phyloP scores from a whole-genome alignment of 768 basidiomycete genomes.

The Lanmaoa pseudosensibilis region DNA sequence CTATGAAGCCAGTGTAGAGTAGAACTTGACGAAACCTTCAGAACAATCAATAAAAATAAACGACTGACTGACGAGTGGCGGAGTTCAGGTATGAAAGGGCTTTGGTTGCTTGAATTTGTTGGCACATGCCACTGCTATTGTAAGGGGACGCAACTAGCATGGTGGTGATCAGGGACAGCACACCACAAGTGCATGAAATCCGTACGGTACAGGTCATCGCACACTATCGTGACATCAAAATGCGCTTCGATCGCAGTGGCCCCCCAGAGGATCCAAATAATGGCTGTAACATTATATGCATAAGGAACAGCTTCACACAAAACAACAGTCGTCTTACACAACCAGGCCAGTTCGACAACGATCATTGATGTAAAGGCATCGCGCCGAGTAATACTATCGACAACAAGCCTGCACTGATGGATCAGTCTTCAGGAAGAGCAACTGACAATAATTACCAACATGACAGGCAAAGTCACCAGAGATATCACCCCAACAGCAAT shows the following conservation, averaged over 20 bases:
- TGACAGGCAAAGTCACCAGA: conserved; percentile 29
- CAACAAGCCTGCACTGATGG: conserved; percentile 28
- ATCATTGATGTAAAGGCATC: conserved; percentile 43
- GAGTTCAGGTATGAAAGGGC: conserved; percentile 41
- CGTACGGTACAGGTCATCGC: conserved; percentile 3
- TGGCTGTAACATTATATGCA: conserved; percentile 20
- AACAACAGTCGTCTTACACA: conserved; percentile 30
- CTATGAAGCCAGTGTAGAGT: conserved; percentile 29
- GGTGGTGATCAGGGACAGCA: background rate
- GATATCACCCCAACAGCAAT: conserved; percentile 31
- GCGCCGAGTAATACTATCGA: conserved; percentile 36
- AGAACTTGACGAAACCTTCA: conserved; percentile 29
- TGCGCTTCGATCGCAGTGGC: conserved; percentile 34
- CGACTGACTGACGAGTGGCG: conserved; percentile 29
- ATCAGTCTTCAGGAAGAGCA: conserved; percentile 1
- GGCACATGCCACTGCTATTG: conserved; percentile 26
- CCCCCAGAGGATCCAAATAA: conserved; percentile 43
- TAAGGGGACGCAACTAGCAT: too few relatives aligned
- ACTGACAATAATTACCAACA: conserved; percentile 17
- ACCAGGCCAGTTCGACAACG: conserved; percentile 38
- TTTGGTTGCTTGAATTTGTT: conserved; percentile 31
- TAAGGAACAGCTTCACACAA: background rate
- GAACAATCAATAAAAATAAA: background rate
- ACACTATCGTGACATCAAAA: too few relatives aligned
- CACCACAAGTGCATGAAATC: background rate